phyloP scores from a whole-genome alignment of 768 basidiomycete species.

The Candolleomyces efflorescens region DNA sequence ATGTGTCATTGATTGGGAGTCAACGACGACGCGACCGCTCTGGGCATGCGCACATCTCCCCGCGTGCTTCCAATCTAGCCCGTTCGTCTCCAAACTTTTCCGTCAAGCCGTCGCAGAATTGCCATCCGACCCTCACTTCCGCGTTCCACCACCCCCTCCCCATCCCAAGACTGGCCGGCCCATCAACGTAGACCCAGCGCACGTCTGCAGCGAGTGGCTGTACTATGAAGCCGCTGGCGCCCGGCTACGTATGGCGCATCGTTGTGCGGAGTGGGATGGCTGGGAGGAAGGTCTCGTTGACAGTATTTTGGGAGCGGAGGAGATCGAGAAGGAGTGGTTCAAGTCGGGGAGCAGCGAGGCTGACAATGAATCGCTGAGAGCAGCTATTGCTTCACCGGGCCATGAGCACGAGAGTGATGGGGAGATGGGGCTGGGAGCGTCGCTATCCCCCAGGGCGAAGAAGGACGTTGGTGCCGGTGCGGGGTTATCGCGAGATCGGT shows the following conservation, averaged over 20 bases:
- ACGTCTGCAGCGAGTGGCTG: constrained; percentile 66
- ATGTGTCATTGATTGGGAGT: constrained; percentile 88
- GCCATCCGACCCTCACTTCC: constrained; percentile 23
- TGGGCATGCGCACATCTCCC: constrained; percentile 85
- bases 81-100: constrained; percentile 70
- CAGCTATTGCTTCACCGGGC: constrained; percentile 21
- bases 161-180: constrained; percentile 5
- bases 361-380: constrained; percentile 12
- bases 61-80: constrained; percentile 72
- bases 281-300: constrained; percentile 86
- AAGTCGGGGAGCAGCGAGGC: constrained; percentile 16
- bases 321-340: constrained; percentile 71
- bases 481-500: no score
- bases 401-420: background rate
- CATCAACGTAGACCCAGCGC: constrained; percentile 26
- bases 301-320: constrained; percentile 69
- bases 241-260: constrained; percentile 70
- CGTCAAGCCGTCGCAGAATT: constrained; percentile 57
- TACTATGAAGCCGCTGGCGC: constrained; percentile 64
- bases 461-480: background rate
- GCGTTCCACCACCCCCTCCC: constrained; percentile 12
- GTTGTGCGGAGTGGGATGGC: constrained; percentile 84
- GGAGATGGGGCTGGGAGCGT: background rate
- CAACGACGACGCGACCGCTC: constrained; percentile 81
- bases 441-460: background rate